Base-by-base conservation (phyloP, 176 grass and related monocot genomes). In the Elaeis guineensis region DNA sequence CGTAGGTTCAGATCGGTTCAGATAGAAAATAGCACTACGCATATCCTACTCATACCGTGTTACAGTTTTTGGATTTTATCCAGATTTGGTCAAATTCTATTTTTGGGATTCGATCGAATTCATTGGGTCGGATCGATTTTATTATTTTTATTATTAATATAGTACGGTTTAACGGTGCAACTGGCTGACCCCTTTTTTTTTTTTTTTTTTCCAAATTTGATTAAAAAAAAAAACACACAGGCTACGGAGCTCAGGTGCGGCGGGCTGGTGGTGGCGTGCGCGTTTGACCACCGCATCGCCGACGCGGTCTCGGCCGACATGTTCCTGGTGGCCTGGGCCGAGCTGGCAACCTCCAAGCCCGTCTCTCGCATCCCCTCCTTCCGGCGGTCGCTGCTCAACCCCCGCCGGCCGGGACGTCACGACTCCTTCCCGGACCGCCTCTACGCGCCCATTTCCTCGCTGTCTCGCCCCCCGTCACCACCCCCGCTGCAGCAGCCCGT, bases 251-350 rank as follows among this genome's bases (percentile, higher is more conserved):
- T 95, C 24, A 52, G 16, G 14, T 95, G 89, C 26, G 89, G 85
- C 58, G 78, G 85, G n/a, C 20, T 54, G 32, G 81, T 82, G 14
- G 54, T 95, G 19, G 78, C 79, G 1, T 95, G 89, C 85, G 79
- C 66, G 4, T 89, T 95, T 63, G 85, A 95, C 59, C 89, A 95
- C 75, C 89, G 85, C n/a, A 72, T 89, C 29, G 83, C 78, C 65
- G 89, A 95, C 73, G 89, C 85, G 57, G 89, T 85, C 75, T 85
- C 85, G 49, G 71, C 85, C 78, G 89, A 95, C 78, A 85, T 95
- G 85, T 89, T 95, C 78, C 61, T 85, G 26, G 50, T 85, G 12
- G n/a, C n/a, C n/a, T 95, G 89, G 89, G 85, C 89, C n/a, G 55
- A 71, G 0, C 17, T 72, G 6, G 54, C 81, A 29, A 72, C n/a